A percentile compares a stretch with the other conserved stretches of the same genome.
Conservation (phyloP, 1,284 basidiomycete genomes). For the Pseudozyma sp. region DNA sequence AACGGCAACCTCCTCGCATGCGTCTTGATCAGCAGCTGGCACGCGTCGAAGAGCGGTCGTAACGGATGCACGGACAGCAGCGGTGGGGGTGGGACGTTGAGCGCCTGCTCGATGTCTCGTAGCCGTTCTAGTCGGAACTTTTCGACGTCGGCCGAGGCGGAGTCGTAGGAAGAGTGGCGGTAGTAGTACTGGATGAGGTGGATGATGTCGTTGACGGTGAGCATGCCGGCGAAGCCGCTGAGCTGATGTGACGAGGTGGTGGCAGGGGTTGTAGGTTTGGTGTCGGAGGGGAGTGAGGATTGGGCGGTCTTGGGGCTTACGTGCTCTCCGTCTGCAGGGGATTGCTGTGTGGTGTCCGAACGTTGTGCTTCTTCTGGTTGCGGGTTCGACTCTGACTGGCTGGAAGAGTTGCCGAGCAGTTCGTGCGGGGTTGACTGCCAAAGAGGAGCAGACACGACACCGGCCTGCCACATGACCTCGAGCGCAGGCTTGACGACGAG, state of each 20-base stretch:
- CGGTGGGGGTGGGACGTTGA: constrained; percentile 92
- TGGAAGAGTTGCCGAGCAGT: constrained; percentile 17
- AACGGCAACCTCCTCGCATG: constrained; percentile 94
- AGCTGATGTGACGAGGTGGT: constrained; percentile 26
- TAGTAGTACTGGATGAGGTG: constrained; percentile 68
- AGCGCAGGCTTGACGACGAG: constrained; percentile 66
- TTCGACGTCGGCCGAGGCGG: constrained; percentile 90
- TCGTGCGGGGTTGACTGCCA: constrained; percentile 72
- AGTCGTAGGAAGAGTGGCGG: constrained; percentile 75
- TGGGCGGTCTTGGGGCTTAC: constrained; percentile 21
- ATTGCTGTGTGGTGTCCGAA: background rate
- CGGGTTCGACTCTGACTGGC: background rate
- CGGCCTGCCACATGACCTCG: constrained; percentile 68
- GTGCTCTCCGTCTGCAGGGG: constrained; percentile 1
- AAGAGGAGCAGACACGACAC: constrained; percentile 96
- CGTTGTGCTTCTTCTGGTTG: background rate
- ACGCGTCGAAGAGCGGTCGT: constrained; percentile 88
- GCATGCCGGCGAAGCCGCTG: constrained; percentile 67
- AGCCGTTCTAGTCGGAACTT: constrained; percentile 82
- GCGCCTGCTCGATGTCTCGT: constrained; percentile 86
- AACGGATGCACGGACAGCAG: constrained; percentile 86
- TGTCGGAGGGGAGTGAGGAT: background rate
- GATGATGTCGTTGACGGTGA: constrained; percentile 68
- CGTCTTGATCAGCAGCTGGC: constrained; percentile 89
- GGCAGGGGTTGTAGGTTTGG: background rate